Conservation (phyloP, 169 alveolate species). For the Babesia ovata region DNA sequence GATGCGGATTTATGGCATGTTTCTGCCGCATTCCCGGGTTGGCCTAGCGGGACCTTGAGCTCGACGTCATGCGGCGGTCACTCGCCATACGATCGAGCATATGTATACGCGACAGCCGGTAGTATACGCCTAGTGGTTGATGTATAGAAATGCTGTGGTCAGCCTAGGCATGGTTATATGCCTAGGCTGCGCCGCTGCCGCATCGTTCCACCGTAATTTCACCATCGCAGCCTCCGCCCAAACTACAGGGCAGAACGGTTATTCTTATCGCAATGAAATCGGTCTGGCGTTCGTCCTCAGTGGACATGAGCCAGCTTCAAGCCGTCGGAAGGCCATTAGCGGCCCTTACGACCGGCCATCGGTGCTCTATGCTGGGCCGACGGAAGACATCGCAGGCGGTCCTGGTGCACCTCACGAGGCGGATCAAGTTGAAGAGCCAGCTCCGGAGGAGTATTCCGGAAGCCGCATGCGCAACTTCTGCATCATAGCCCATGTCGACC, state of each 20-base stretch:
- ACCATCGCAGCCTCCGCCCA: not conserved
- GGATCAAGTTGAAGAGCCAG: not conserved
- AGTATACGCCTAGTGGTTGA: too few relatives aligned
- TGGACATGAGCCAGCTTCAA: not conserved
- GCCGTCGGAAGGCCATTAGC: not conserved
- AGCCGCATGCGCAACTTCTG: constrained; percentile 87
- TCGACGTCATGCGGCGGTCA: too few relatives aligned
- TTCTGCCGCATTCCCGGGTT: too few relatives aligned
- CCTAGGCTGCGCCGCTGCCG: not conserved
- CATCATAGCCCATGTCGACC: constrained; percentile 96
- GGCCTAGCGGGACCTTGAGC: too few relatives aligned
- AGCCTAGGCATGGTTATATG: too few relatives aligned
- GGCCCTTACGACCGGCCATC: too few relatives aligned
- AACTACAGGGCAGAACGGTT: not conserved
- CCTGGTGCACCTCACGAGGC: not conserved
- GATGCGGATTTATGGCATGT: too few relatives aligned
- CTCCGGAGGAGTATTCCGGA: constrained; percentile 2
- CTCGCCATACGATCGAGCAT: too few relatives aligned
- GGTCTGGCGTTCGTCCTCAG: not conserved
- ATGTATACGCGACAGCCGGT: too few relatives aligned
- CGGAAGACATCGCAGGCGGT: not conserved
- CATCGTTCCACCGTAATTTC: not conserved
- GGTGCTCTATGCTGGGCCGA: not conserved
- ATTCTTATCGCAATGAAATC: not conserved
- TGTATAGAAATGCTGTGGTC: too few relatives aligned